Percentiles rank a stretch among this genome's conserved stretches.
Conservation (phyloP, 148 eudicot genomes). For the Suaeda aralocaspica region DNA sequence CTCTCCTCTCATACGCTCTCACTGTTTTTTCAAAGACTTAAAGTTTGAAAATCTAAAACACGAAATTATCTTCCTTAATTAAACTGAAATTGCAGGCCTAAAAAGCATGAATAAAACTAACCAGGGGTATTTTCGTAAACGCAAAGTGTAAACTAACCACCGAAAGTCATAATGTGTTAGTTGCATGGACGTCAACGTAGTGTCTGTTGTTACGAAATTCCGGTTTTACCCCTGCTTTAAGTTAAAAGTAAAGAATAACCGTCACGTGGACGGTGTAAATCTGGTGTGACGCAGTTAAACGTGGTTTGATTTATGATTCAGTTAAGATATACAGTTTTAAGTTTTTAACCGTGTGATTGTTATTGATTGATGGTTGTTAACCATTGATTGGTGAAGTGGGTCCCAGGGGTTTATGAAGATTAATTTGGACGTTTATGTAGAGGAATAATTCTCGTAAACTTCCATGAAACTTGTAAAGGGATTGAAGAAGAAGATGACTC, state of each 20-base stretch:
- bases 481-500: not conserved
- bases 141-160: conserved; percentile 20
- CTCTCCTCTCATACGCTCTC: conserved; percentile 7
- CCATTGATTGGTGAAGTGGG: not conserved
- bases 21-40: conserved; percentile 19
- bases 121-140: conserved; percentile 23
- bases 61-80: conserved; percentile 13
- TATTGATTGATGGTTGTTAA: not conserved
- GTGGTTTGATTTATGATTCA: not conserved
- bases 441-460: not conserved
- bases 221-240: not conserved
- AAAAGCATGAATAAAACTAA: not conserved
- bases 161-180: too few species aligned
- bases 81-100: conserved; percentile 15
- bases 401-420: not conserved
- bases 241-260: not conserved
- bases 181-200: not conserved
- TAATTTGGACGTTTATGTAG: not conserved
- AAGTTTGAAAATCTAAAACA: conserved; percentile 26
- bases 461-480: not conserved
- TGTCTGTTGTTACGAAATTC: conserved; percentile 5
- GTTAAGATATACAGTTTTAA: not conserved
- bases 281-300: not conserved
- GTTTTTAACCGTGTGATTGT: not conserved
- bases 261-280: conserved; percentile 21